Base-by-base conservation (phyloP, 1,139 yeast genomes). In the Candida mesenterica region DNA sequence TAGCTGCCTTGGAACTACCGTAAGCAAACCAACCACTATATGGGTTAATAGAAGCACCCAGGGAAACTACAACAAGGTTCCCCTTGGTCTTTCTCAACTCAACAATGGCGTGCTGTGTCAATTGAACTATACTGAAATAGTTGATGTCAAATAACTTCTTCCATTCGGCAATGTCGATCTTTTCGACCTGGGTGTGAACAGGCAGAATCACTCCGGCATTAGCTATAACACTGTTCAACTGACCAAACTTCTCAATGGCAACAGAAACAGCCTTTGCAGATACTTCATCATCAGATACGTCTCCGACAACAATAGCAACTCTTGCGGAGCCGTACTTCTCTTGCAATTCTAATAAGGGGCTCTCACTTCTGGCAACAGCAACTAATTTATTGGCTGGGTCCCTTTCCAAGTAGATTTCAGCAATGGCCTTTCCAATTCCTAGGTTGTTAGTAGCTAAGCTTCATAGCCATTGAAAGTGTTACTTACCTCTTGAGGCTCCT, bases 151-250 rank as follows among this genome's bases (percentile, higher is more conserved):
- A 90, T 23, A 82, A 67, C 32, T 55, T 53, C 45, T 72, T 77
- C 94, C 96, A 86, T 17, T 62, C 69, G 2, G 53, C 60, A 2
- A 82, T 54, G 34, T 75, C 62, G 5, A 80, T 71, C 28, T 60
- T 53, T 28, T 61, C 79, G 27, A 88, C 57, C 17, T 69, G 61
- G 13, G 31, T 30, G 5, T 74, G 74, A 3, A 90, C 95, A 0
- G 97, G 96, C 17, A 80, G 90, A 41, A 92, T 62, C 0, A 82
- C 78, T 3, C 97, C 97, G 2, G 97, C 97, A 61, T 92, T 90
- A 40, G 89, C 81, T 31, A 92, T 73, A 5, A 88, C 57, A 0
- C 92, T 78, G 50, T 85, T 79, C 30, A 92, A 62, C 22, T 67
- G 63, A 3, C 89, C 92, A 52, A 74, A 82, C 40, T 66, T 66